These are phyloP conservation scores for Ophiognomonia clavigignenti-juglandacearum DNA, from an alignment of 2,329 filamentous ascomycete species.

Conservation along the genomic window DNA sequence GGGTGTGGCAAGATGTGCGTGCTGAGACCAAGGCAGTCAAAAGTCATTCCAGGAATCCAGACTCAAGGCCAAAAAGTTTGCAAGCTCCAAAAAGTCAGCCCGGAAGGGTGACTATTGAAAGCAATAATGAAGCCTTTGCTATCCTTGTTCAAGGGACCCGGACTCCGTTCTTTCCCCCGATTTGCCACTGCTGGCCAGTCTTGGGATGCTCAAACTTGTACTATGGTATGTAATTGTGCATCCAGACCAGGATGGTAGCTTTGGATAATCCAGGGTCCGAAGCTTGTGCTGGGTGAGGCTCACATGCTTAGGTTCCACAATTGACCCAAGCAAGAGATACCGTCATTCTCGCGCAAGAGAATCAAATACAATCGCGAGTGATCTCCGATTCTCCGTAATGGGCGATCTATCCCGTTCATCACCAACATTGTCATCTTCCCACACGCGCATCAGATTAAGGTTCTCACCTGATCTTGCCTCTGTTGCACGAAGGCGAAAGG, in stretches of 20 bases:
- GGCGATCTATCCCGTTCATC: too few species aligned
- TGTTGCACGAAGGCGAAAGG: neutral
- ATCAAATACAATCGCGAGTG: too few species aligned
- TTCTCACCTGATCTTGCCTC: neutral
- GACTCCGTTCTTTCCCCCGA: neutral
- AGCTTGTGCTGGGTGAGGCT: too few species aligned
- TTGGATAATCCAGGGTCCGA: slow-evolving; percentile 4
- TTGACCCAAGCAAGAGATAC: too few species aligned
- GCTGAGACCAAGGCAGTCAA: slow-evolving; percentile 31
- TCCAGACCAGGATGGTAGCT: slow-evolving; percentile 10
- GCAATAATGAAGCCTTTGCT: neutral
- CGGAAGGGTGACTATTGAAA: slow-evolving; percentile 7
- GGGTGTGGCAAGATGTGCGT: neutral
- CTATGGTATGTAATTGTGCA: too few species aligned
- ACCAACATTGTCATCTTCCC: too few species aligned
- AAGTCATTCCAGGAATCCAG: slow-evolving; percentile 41
- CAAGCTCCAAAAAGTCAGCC: slow-evolving; percentile 41
- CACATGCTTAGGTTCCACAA: too few species aligned
- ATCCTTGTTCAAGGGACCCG: neutral
- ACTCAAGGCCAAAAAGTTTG: slow-evolving; percentile 43
- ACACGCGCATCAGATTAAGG: neutral
- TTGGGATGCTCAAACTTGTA: slow-evolving; percentile 1
- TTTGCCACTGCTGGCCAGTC: neutral
- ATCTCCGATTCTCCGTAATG: too few species aligned
- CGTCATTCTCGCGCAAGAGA: too few species aligned